Evolutionary conservation across 495 filamentous ascomycete species (phyloP).

Genomic region (Penicillium chermesinum): DNA sequence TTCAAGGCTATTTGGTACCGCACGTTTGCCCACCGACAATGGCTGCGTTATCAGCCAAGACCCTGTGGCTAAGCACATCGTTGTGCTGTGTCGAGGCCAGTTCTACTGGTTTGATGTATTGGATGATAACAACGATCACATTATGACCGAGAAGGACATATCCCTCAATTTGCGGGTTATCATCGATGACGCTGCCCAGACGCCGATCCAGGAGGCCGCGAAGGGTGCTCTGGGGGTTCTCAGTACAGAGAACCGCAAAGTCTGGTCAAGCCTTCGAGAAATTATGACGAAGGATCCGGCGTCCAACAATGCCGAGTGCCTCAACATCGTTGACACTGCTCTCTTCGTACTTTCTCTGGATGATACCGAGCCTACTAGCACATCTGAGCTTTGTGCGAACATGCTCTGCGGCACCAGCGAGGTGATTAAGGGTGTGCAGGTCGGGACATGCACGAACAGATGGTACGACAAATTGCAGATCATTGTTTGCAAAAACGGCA

Average conservation of each 20-base stretch:
- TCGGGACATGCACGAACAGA: conserved; percentile 94
- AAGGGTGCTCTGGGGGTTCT: conserved; percentile 91
- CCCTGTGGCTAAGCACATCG: conserved; percentile 78
- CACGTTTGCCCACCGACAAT: conserved; percentile 88
- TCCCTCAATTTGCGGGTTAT: conserved; percentile 89
- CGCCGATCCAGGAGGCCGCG: conserved; percentile 86
- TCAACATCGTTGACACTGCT: conserved; percentile 91
- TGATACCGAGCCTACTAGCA: conserved; percentile 75
- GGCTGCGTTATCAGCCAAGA: conserved; percentile 96
- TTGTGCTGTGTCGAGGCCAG: conserved; percentile 92
- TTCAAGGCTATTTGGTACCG: conserved; percentile 90
- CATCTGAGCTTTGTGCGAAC: conserved; percentile 83
- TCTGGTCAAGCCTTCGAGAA: conserved; percentile 88
- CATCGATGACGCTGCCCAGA: conserved; percentile 81
- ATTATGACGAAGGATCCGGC: conserved; percentile 78
- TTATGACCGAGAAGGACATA: conserved; percentile 96
- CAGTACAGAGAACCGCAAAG: conserved; percentile 92
- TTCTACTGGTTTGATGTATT: conserved; percentile 99
- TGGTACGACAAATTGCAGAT: conserved; percentile 99
- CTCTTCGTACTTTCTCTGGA: conserved; percentile 91
- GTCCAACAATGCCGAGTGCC: conserved; percentile 91
- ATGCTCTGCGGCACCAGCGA: conserved; percentile 97
- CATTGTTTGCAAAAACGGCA: conserved; percentile 98
- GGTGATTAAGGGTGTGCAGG: conserved; percentile 87
- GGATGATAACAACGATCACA: conserved; percentile 87